A percentile compares a stretch with the other conserved stretches of the same genome.
Conservation (phyloP, 2,329 filamentous ascomycete species). For the Cryphonectria nitschkei region DNA sequence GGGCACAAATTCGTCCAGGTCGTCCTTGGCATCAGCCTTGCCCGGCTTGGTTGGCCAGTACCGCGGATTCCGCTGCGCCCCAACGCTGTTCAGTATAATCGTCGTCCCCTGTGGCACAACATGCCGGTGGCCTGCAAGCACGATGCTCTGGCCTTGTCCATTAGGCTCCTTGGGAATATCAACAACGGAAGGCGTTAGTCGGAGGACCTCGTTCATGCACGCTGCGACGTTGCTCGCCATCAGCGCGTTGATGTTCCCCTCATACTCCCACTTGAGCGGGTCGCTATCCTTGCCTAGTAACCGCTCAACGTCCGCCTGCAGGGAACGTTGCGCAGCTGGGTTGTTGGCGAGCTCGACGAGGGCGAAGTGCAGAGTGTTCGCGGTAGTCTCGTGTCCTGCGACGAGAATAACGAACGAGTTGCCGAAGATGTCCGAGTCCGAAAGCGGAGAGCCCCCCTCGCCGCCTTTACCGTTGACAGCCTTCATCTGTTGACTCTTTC, state of each 20-base stretch:
- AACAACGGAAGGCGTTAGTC: conserved; percentile 71
- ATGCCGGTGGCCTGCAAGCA: conserved; percentile 60
- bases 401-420: conserved; percentile 72
- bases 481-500: conserved; percentile 28
- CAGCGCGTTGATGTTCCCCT: conserved; percentile 65
- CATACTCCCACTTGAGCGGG: conserved; percentile 71
- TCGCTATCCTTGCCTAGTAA: conserved; percentile 61
- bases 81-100: conserved; percentile 60
- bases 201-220: conserved; percentile 76
- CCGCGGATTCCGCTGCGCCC: conserved; percentile 68
- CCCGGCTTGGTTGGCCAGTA: conserved; percentile 68
- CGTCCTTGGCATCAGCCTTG: conserved; percentile 47
- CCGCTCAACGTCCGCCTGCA: conserved; percentile 71
- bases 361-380: conserved; percentile 74
- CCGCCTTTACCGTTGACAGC: conserved; percentile 30
- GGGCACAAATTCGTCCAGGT: conserved; percentile 70
- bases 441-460: conserved; percentile 45
- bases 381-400: conserved; percentile 81
- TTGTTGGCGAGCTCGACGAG: conserved; percentile 70
- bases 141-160: conserved; percentile 58
- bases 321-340: conserved; percentile 62
- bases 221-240: conserved; percentile 73
- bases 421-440: conserved; percentile 69
- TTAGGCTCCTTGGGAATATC: conserved; percentile 71
- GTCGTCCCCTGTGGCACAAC: conserved; percentile 59